These are phyloP conservation scores for Microsporum canis DNA, from an alignment of 2,329 filamentous ascomycete species.

Conservation along the genomic window DNA sequence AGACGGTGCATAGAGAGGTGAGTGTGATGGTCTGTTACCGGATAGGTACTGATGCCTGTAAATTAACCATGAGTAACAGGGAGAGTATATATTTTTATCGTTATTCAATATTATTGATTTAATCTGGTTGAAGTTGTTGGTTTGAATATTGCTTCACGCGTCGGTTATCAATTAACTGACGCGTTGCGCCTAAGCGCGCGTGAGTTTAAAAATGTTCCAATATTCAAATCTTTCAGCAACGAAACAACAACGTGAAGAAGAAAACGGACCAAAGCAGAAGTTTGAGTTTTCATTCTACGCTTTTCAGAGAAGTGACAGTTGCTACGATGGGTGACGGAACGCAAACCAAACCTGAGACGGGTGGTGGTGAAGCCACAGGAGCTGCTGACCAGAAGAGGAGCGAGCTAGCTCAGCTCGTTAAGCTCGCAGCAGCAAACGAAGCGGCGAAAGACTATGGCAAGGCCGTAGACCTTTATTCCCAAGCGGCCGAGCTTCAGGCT, in stretches of 20 bases:
- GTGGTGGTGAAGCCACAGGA: background rate
- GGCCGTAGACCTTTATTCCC: slow-evolving; percentile 77
- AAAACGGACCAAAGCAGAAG: background rate
- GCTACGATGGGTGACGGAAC: background rate
- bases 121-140: background rate
- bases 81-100: background rate
- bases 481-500: slow-evolving; percentile 80
- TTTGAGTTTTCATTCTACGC: background rate
- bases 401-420: slow-evolving; percentile 64
- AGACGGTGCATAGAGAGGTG: background rate
- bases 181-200: background rate
- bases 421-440: slow-evolving; percentile 74
- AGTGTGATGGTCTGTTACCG: background rate
- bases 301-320: background rate
- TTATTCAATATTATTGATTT: background rate
- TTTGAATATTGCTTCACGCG: background rate
- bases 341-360: background rate
- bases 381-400: slow-evolving; percentile 34
- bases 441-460: slow-evolving; percentile 77
- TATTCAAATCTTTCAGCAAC: background rate
- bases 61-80: background rate
- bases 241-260: background rate
- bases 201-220: background rate
- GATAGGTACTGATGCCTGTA: background rate
- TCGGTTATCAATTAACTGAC: background rate